phyloP scores from a whole-genome alignment of 2,329 filamentous ascomycete species.

The Dothiorella sarmentorum region DNA sequence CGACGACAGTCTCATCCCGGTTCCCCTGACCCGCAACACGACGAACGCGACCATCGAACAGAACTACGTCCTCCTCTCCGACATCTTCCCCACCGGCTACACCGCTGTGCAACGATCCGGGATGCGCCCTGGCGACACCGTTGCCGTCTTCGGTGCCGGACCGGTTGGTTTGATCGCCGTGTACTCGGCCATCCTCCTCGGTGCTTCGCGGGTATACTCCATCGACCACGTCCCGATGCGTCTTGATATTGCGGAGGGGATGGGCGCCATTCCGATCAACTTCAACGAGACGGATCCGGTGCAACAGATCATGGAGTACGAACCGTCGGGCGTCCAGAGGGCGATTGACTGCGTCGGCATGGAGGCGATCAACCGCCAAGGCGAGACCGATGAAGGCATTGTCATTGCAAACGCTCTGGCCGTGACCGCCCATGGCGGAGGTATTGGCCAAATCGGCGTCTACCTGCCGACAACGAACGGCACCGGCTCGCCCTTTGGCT shows the following conservation, averaged over 20 bases:
- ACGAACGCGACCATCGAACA: neutral
- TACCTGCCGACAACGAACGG: conserved; percentile 16
- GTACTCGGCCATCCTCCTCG: conserved; percentile 22
- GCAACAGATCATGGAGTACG: conserved; percentile 19
- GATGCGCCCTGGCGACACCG: conserved; percentile 35
- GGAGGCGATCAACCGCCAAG: conserved; percentile 23
- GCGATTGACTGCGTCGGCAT: conserved; percentile 21
- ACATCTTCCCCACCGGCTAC: conserved; percentile 44
- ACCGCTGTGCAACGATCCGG: conserved; percentile 36
- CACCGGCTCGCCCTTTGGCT: neutral
- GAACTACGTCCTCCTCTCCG: conserved; percentile 30
- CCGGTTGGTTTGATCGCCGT: conserved; percentile 22
- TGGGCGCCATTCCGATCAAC: conserved; percentile 24
- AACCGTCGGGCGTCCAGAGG: conserved; percentile 20
- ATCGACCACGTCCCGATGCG: conserved; percentile 21
- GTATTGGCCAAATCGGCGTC: conserved; percentile 30
- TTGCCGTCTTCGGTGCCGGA: conserved; percentile 23
- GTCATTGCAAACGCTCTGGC: conserved; percentile 28
- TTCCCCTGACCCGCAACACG: neutral
- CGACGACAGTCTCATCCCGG: conserved; percentile 7
- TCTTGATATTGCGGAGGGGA: conserved; percentile 19
- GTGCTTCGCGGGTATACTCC: conserved; percentile 22
- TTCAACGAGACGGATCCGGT: conserved; percentile 21
- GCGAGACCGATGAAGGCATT: conserved; percentile 22
- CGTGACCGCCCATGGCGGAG: conserved; percentile 31